These are phyloP conservation scores for Eutrema heterophyllum DNA, from an alignment of 345 rosid species.

Conservation along the genomic window DNA sequence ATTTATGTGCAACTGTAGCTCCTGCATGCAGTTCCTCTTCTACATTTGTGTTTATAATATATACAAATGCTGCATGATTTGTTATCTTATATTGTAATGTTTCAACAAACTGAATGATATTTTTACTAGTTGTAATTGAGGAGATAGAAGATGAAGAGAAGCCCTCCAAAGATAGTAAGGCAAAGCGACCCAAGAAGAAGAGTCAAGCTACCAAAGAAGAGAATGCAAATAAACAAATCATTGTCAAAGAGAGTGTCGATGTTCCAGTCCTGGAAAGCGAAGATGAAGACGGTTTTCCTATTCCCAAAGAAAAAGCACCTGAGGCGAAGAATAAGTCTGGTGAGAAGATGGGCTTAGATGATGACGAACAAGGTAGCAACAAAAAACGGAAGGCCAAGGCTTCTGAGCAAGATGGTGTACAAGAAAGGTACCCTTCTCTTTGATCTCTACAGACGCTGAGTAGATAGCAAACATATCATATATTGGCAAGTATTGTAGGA, in stretches of 20 bases:
- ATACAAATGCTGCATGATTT: background rate
- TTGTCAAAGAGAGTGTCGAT: constrained; percentile 29
- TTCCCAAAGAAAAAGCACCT: constrained; percentile 29
- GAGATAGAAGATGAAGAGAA: constrained; percentile 81
- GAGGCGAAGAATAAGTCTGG: constrained; percentile 17
- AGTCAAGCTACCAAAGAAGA: constrained; percentile 32
- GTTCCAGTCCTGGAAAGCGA: constrained; percentile 62
- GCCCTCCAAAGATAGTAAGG: constrained; percentile 37
- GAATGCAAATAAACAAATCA: constrained; percentile 37
- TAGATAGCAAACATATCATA: background rate
- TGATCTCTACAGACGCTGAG: background rate
- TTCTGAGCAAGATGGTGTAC: constrained; percentile 47
- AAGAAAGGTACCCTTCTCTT: constrained; percentile 45
- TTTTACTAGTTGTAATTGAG: constrained; percentile 67
- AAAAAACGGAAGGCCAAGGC: constrained; percentile 64
- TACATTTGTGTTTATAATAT: background rate
- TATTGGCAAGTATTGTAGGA: background rate
- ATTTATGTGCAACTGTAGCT: background rate
- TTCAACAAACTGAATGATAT: background rate
- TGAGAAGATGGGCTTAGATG: constrained; percentile 33
- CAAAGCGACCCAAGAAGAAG: constrained; percentile 45
- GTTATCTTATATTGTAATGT: background rate
- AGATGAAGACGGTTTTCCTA: constrained; percentile 95
- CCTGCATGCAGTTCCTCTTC: background rate
- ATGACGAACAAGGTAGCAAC: constrained; percentile 29